These are phyloP conservation scores for Geotrichum restrictum DNA, from an alignment of 1,139 yeast species.

Conservation along the genomic window DNA sequence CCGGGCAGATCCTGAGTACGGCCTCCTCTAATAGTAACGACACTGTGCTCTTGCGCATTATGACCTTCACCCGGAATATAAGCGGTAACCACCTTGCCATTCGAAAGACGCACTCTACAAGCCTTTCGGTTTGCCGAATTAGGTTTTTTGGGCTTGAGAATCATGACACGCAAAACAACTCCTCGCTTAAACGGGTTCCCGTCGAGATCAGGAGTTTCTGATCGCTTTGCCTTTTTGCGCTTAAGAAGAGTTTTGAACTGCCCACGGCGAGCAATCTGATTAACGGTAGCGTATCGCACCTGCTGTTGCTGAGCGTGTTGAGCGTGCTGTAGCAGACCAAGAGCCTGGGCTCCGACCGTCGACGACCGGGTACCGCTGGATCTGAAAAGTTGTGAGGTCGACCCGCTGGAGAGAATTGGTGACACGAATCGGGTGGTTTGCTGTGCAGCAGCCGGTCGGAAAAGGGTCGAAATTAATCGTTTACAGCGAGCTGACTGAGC, in stretches of 20 bases:
- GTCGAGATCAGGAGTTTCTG: constrained; percentile 79
- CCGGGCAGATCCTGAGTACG: constrained; percentile 98
- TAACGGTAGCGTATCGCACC: constrained; percentile 30
- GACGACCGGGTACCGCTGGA: neutral
- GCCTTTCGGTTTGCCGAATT: constrained; percentile 97
- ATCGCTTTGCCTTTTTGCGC: constrained; percentile 47
- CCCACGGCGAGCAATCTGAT: constrained; percentile 33
- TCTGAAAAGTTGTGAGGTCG: constrained; percentile 1
- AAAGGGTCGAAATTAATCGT: neutral
- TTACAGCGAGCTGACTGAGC: neutral
- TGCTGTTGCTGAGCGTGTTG: constrained; percentile 19
- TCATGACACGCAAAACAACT: constrained; percentile 91
- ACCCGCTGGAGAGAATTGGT: neutral
- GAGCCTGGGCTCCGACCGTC: no score
- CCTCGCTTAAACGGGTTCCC: constrained; percentile 82
- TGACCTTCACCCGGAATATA: constrained; percentile 99
- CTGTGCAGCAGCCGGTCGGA: no score
- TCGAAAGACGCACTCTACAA: constrained; percentile 87
- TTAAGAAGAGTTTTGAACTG: constrained; percentile 38
- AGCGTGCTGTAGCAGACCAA: no score
- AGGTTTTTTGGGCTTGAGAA: constrained; percentile 94
- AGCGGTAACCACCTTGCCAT: constrained; percentile 85
- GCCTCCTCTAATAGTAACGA: constrained; percentile 93
- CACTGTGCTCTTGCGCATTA: constrained; percentile 96
- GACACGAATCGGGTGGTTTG: constrained; percentile 1